Conservation (phyloP, 1,139 yeast genomes). For the Pichia cactophila region DNA sequence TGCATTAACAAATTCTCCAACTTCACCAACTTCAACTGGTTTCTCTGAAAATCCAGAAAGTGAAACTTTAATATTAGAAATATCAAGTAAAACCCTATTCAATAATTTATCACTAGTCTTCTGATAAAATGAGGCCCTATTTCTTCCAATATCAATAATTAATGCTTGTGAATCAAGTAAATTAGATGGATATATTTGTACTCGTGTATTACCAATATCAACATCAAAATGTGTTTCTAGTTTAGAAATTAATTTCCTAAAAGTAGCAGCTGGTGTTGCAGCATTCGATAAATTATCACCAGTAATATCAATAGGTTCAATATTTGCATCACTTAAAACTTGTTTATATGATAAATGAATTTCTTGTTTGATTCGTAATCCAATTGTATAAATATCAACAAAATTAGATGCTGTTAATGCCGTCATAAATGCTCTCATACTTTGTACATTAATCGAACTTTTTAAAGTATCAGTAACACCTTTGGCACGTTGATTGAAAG, state of each 20-base stretch:
- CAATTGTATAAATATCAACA: conserved; percentile 66
- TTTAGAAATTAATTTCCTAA: conserved; percentile 26
- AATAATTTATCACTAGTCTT: conserved; percentile 41
- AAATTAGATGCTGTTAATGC: conserved; percentile 80
- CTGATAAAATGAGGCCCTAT: conserved; percentile 56
- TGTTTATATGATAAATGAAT: conserved; percentile 66
- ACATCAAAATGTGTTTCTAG: conserved; percentile 57
- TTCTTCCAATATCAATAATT: conserved; percentile 51
- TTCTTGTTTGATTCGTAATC: conserved; percentile 67
- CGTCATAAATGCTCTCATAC: conserved; percentile 59
- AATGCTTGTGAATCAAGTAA: conserved; percentile 69
- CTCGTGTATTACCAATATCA: conserved; percentile 43
- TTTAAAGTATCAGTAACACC: conserved; percentile 53
- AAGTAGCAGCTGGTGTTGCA: conserved; percentile 27
- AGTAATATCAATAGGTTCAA: conserved; percentile 5
- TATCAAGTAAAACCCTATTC: conserved; percentile 40
- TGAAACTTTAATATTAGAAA: conserved; percentile 59
- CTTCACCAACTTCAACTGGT: conserved; percentile 32
- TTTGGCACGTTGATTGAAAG: conserved; percentile 59
- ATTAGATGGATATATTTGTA: conserved; percentile 73
- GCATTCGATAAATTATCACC: not conserved
- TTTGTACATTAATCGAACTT: conserved; percentile 48
- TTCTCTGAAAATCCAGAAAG: conserved; percentile 44
- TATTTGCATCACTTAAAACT: conserved; percentile 50
- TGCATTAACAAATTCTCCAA: conserved; percentile 47